phyloP scores from a whole-genome alignment of 2,329 filamentous ascomycete species.

The Trichoderma asperellum region DNA sequence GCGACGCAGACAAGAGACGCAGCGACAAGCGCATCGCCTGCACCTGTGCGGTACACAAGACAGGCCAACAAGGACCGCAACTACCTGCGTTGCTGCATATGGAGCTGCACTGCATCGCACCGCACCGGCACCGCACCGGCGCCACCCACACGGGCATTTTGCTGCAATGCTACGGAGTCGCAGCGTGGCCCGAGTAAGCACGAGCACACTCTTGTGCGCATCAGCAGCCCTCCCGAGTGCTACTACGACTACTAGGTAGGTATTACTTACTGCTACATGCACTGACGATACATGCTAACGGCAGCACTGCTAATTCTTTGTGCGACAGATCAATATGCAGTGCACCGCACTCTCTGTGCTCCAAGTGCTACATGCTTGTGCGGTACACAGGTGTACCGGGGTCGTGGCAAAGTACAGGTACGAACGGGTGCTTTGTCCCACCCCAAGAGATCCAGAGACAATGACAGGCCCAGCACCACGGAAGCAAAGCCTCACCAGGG shows the following conservation, averaged over 20 bases:
- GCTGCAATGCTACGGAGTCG: constrained; percentile 3
- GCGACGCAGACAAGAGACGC: no score
- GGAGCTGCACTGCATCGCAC: background rate
- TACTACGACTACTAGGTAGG: no score
- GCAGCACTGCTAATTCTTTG: background rate
- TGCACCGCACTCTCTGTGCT: background rate
- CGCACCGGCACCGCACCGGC: constrained; percentile 14
- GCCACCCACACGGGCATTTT: constrained; percentile 20
- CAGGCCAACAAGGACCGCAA: background rate
- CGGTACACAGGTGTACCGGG: no score
- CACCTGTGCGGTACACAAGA: background rate
- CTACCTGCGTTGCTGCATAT: background rate
- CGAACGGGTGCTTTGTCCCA: background rate
- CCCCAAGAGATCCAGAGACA: background rate
- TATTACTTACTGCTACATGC: background rate
- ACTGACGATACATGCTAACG: no score
- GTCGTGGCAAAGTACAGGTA: background rate
- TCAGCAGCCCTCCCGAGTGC: background rate
- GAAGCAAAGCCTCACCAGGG: background rate
- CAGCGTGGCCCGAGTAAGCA: constrained; percentile 2
- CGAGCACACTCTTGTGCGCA: background rate
- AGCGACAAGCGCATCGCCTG: background rate
- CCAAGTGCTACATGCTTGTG: background rate
- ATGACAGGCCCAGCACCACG: background rate
- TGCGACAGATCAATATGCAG: background rate